Base-by-base conservation (phyloP, 345 rosid species). In the Luvunga scandens region DNA sequence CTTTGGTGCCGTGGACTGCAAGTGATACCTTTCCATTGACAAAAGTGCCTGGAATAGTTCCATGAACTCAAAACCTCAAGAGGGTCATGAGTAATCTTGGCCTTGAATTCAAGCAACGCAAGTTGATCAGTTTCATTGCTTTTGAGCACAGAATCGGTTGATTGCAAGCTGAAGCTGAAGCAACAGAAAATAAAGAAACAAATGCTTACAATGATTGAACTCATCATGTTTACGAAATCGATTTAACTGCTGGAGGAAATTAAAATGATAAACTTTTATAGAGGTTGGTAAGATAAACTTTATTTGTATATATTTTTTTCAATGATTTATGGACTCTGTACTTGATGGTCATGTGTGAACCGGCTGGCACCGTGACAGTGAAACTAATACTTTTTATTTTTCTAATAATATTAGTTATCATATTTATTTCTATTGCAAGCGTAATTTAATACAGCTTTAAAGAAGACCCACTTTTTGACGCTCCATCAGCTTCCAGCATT, bases 61-160 rank as follows among this genome's bases (percentile, higher is more conserved):
- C 66, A 62, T 12, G 66, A 62, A 10, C 66, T 62, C 7, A 27
- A 27, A 62, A 62, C 16, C 22, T 28, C 3, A 13, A 62, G 66
- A 62, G 66, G 66, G 28, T 62, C 66, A 28, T 1, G 66, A 13
- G 22, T 63, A 14, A 63, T 2, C 30, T 63, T 63, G 18, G 21
- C 66, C 66, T 63, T 28, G 66, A 63, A 63, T 38, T 68, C 71
- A 38, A 68, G 55, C 71, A 68, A 68, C 13, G 71, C 71, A 13
- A 39, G 71, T 68, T 24, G 4, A 67, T 68, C 71, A 6, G 71
- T 68, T 68, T 68, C 71, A n/a, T 12, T 68, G 14, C 10, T 2
- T 67, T 24, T 67, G 53, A 68, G 55, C 28, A 38, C 4, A 68
- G 2, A 19, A 68, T 68, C 6, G 50, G 50, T 13, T n/a, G 21